Conservation (phyloP, 2,329 filamentous ascomycete genomes). For the Emydomyces testavorans region DNA sequence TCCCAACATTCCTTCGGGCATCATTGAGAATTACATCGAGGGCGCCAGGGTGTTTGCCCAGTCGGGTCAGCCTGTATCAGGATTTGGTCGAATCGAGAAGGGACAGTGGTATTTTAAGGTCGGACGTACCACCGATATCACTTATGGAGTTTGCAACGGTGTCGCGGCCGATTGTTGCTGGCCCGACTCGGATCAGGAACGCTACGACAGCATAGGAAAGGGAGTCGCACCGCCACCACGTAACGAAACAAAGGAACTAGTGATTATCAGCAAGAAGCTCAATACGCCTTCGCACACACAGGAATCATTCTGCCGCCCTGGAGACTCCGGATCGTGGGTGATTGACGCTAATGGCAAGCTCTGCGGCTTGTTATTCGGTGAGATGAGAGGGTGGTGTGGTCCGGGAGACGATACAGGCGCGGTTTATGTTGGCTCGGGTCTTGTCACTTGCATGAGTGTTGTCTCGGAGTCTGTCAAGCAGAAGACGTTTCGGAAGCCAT, state of each 20-base stretch:
- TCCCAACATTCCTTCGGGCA: slow-evolving; percentile 1
- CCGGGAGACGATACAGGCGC: not conserved
- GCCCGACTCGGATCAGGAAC: not conserved
- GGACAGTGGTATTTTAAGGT: slow-evolving; percentile 14
- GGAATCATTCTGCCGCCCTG: not conserved
- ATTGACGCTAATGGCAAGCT: not conserved
- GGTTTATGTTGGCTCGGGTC: not conserved
- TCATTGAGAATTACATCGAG: not conserved
- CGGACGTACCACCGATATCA: slow-evolving; percentile 11
- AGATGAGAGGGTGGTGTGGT: not conserved
- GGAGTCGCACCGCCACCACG: not conserved
- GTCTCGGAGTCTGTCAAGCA: not conserved
- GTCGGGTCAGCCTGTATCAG: not conserved
- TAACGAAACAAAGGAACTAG: slow-evolving; percentile 4
- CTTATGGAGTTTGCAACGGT: slow-evolving; percentile 14
- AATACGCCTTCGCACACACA: not conserved
- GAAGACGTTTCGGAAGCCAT: too few species aligned
- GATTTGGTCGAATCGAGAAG: not conserved
- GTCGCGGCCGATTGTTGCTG: slow-evolving; percentile 11
- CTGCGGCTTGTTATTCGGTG: slow-evolving; percentile 5
- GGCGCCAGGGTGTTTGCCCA: not conserved
- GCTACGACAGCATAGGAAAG: slow-evolving; percentile 1
- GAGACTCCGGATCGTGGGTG: slow-evolving; percentile 6
- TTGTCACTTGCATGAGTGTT: not conserved
- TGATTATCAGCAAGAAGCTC: slow-evolving; percentile 2